Base-by-base conservation (phyloP, 176 grass and related monocot genomes). In the Zizania latifolia region DNA sequence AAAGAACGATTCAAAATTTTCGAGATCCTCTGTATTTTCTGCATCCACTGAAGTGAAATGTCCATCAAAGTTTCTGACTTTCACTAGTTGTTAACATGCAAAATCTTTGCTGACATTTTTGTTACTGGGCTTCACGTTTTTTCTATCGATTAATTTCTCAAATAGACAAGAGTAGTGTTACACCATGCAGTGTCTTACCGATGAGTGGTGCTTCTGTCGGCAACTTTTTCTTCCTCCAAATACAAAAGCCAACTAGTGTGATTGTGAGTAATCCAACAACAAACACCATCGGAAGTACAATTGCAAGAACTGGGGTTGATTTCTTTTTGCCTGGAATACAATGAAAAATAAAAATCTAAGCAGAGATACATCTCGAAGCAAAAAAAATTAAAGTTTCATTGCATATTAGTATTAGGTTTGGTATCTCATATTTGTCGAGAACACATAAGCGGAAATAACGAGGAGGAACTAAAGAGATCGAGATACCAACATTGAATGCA, bases 1-100 rank as follows among this genome's bases (percentile, higher is more conserved):
- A 5, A 86, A 65, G 57, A 90, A 17, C 21, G 88, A 90, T 17
- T 90, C 70, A 28, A 78, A 76, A 75, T 11, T 74, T 46, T 63
- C 70, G 8, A 86, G 71, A 3, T 80, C 68, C 15, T 90, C 62
- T 53, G 45, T 45, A 15, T 83, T 67, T 53, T 55, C 58, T 58
- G 56, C 59, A 77, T 68, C 63, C 71, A 61, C 66, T 44, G 24
- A 61, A 15, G 6, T 14, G 7, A 23, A 75, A 59, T 58, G 23
- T 35, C 1, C 11, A 14, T 34, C 8, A 33, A 29, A 34, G 7
- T 21, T n/a, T 15, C 46, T 50, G 4, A 19, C n/a, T n/a, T n/a
- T 7, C n/a, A n/a, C 2, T 2, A 0, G 1, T 19, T 50, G 6
- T 50, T 50, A n/a, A 5, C 46, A 15, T 12, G 3, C 13, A 45